Percentiles rank a stretch among this genome's conserved stretches.
These are phyloP conservation scores for Aspergillus texensis DNA, from an alignment of 2,329 filamentous ascomycete species.

Conservation along the genomic window DNA sequence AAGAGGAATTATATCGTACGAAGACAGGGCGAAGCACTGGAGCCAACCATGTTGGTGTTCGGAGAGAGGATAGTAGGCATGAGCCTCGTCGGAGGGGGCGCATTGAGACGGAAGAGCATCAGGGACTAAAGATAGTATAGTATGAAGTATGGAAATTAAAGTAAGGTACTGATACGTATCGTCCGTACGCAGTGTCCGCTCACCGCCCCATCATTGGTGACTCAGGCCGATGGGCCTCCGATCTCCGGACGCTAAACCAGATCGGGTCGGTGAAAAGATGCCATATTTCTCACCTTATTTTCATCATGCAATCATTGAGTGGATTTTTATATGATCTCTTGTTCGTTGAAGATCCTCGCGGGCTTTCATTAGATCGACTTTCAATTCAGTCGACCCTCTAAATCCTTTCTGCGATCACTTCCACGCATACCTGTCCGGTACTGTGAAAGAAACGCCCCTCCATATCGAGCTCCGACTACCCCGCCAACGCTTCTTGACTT, in stretches of 20 bases:
- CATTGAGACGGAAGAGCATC: conserved; percentile 24
- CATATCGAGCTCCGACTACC: not conserved
- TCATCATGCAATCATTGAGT: not conserved
- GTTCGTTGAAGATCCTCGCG: not conserved
- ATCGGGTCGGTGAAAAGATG: conserved; percentile 5
- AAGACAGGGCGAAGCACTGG: not conserved
- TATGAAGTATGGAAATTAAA: no score
- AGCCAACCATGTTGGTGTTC: conserved; percentile 13
- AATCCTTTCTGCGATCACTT: not conserved
- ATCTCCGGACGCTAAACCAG: conserved; percentile 23
- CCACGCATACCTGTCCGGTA: not conserved
- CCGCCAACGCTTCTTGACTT: not conserved
- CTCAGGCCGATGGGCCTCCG: conserved; percentile 12
- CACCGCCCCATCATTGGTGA: not conserved
- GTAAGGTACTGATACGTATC: not conserved
- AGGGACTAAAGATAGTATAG: no score
- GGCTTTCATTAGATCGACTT: not conserved
- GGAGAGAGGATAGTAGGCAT: conserved; percentile 21
- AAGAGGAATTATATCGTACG: conserved; percentile 35
- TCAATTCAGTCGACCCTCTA: not conserved
- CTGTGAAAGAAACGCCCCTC: not conserved
- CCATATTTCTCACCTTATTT: conserved; percentile 7
- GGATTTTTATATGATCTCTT: not conserved
- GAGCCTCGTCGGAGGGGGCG: conserved; percentile 23
- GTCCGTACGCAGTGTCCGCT: not conserved